These are phyloP conservation scores for Globisporangium splendens DNA, from an alignment of 352 stramenopile species.

Conservation along the genomic window DNA sequence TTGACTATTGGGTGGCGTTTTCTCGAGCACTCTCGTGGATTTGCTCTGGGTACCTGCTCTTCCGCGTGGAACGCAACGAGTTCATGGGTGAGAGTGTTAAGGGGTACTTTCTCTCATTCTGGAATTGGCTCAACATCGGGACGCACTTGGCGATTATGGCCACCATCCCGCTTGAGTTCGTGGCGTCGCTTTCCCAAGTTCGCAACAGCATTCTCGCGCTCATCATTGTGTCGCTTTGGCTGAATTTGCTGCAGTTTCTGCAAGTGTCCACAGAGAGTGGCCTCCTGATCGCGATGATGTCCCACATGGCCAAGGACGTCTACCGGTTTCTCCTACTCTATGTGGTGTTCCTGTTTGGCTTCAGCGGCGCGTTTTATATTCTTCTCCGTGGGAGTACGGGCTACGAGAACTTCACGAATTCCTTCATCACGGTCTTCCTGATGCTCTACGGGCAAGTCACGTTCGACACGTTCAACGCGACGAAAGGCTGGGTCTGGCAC, in stretches of 20 bases:
- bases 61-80: slow-evolving; percentile 48
- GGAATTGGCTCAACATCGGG: slow-evolving; percentile 52
- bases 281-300: slow-evolving; percentile 76
- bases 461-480: slow-evolving; percentile 33
- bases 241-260: slow-evolving; percentile 70
- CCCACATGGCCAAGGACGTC: slow-evolving; percentile 65
- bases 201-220: slow-evolving; percentile 51
- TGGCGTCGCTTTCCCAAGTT: slow-evolving; percentile 20
- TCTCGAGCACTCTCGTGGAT: slow-evolving; percentile 43
- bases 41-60: slow-evolving; percentile 47
- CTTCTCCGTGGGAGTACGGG: slow-evolving; percentile 49
- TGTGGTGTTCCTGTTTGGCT: slow-evolving; percentile 64
- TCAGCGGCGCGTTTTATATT: slow-evolving; percentile 70
- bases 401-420: slow-evolving; percentile 54
- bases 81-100: slow-evolving; percentile 33
- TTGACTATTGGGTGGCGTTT: slow-evolving; percentile 44
- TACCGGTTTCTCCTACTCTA: slow-evolving; percentile 71
- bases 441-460: slow-evolving; percentile 72
- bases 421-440: slow-evolving; percentile 72
- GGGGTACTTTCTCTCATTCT: slow-evolving; percentile 58
- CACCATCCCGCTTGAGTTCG: slow-evolving; percentile 52
- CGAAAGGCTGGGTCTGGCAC: slow-evolving; percentile 39
- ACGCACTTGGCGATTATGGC: slow-evolving; percentile 42
- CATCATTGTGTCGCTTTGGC: slow-evolving; percentile 59
- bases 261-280: slow-evolving; percentile 56